Evolutionary conservation across 1,284 basidiomycete genomes (phyloP).

Genomic region (Leccinum huronense): DNA sequence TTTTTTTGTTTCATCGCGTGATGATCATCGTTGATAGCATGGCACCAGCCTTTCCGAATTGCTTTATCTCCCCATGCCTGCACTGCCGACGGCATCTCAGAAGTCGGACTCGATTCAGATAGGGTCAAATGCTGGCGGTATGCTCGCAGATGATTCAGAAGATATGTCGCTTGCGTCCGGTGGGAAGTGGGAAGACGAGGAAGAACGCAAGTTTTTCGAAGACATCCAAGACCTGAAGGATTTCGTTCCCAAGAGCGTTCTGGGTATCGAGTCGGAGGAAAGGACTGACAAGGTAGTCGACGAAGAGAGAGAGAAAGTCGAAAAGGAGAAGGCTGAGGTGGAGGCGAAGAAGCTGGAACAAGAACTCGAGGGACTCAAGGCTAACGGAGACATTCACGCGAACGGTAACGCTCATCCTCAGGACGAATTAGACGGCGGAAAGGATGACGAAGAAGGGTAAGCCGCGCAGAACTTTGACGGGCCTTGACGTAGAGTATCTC

Average conservation of each 20-base stretch:
- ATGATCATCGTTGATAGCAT: constrained; percentile 8
- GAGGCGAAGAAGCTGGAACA: constrained; percentile 70
- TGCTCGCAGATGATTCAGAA: constrained; percentile 49
- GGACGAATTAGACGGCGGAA: constrained; percentile 27
- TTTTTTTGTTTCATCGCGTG: background rate
- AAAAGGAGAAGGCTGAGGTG: constrained; percentile 51
- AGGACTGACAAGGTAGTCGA: constrained; percentile 41
- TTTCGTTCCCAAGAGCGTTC: constrained; percentile 83
- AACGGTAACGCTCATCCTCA: constrained; percentile 20
- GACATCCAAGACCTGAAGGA: constrained; percentile 90
- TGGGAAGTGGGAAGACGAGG: constrained; percentile 98
- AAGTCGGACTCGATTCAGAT: constrained; percentile 79
- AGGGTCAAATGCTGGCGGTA: constrained; percentile 49
- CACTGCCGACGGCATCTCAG: constrained; percentile 76
- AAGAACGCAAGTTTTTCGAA: constrained; percentile 93
- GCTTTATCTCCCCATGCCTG: constrained; percentile 77
- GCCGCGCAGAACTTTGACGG: constrained; percentile 19
- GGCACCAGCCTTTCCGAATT: constrained; percentile 78
- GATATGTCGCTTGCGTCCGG: constrained; percentile 57
- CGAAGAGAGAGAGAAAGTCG: constrained; percentile 46
- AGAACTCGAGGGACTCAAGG: constrained; percentile 56
- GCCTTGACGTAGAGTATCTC: constrained; percentile 7
- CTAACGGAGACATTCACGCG: constrained; percentile 34
- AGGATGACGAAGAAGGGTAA: constrained; percentile 54
- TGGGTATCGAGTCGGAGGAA: constrained; percentile 75